phyloP scores from a whole-genome alignment of 257 asterid species.

The Penstemon newberryi region DNA sequence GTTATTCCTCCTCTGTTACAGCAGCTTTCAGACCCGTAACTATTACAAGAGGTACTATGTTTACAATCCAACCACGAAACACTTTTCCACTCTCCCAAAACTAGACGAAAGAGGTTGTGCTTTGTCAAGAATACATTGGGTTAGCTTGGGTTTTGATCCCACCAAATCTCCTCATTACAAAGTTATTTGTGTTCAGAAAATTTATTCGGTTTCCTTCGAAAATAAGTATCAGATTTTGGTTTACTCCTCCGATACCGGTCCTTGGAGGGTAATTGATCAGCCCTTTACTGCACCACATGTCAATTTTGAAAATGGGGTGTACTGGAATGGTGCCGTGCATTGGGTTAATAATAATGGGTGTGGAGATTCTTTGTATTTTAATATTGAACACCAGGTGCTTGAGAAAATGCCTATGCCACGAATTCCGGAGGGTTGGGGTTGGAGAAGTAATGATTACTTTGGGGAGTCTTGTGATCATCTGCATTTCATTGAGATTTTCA shows the following conservation, averaged over 20 bases:
- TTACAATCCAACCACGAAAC: conserved; percentile 36
- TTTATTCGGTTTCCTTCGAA: not conserved
- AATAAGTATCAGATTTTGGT: conserved; percentile 20
- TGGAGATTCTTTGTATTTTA: not conserved
- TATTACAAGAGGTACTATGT: conserved; percentile 24
- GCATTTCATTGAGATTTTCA: not conserved
- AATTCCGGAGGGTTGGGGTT: no score
- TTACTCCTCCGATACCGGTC: conserved; percentile 40
- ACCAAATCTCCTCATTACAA: conserved; percentile 37
- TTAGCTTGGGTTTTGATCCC: conserved; percentile 48
- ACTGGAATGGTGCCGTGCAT: not conserved
- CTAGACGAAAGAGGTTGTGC: not conserved
- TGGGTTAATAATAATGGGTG: not conserved
- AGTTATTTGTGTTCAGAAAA: conserved; percentile 22
- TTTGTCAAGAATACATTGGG: not conserved
- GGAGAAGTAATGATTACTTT: not conserved
- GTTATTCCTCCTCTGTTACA: conserved; percentile 29
- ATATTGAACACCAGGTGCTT: not conserved
- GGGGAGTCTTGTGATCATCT: conserved; percentile 2
- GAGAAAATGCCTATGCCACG: not conserved
- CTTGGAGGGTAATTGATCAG: conserved; percentile 35
- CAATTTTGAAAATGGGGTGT: conserved; percentile 27
- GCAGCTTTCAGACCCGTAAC: no score
- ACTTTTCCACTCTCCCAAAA: conserved; percentile 14
- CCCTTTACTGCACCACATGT: conserved; percentile 3